A percentile compares a stretch with the other conserved stretches of the same genome.
These are phyloP conservation scores for Colletotrichum cordylinicola DNA, from an alignment of 2,329 filamentous ascomycete species.

Conservation along the genomic window DNA sequence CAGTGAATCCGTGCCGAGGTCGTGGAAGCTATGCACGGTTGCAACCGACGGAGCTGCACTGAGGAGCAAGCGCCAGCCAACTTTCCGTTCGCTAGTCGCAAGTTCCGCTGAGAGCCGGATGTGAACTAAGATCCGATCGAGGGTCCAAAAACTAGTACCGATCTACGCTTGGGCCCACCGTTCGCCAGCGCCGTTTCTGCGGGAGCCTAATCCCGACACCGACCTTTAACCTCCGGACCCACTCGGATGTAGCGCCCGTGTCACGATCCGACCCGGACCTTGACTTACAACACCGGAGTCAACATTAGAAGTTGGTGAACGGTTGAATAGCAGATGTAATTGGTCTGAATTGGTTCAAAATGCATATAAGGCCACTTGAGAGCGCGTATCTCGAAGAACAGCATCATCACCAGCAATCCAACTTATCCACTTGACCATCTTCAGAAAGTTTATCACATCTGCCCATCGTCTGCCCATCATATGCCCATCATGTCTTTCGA, in stretches of 20 bases:
- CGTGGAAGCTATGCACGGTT: not conserved
- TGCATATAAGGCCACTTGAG: not conserved
- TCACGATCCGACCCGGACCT: not conserved
- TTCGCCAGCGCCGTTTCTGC: not conserved
- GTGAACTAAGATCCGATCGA: not conserved
- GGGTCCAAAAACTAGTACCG: not conserved
- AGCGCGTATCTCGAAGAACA: not conserved
- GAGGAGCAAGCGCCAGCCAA: not conserved
- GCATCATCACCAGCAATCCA: not conserved
- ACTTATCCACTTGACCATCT: not conserved
- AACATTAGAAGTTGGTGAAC: not conserved
- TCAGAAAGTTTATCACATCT: not conserved
- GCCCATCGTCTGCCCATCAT: too few species aligned
- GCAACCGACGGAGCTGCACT: not conserved
- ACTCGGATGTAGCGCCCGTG: not conserved
- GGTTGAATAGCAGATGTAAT: too few species aligned
- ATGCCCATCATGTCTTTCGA: constrained; percentile 16
- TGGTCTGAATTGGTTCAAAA: not conserved
- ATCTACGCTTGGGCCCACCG: not conserved
- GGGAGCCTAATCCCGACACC: not conserved
- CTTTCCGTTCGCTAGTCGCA: not conserved
- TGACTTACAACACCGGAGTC: not conserved
- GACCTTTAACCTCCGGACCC: not conserved
- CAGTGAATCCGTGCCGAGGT: not conserved
- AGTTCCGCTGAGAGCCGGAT: not conserved